phyloP scores from a whole-genome alignment of 345 rosid species.

The Linum tenue region DNA sequence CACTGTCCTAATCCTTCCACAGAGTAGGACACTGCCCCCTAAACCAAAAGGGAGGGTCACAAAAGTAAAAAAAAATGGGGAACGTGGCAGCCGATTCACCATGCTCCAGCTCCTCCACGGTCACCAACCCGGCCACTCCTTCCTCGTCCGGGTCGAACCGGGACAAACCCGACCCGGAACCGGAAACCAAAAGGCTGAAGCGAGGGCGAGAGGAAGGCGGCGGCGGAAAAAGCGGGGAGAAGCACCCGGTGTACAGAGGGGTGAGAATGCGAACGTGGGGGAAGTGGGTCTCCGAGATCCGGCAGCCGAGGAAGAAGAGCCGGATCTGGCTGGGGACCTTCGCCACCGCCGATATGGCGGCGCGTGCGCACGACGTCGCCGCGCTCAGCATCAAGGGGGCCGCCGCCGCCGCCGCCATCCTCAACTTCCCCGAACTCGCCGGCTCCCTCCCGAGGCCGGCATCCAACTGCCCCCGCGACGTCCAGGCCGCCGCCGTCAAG shows the following conservation, averaged over 20 bases:
- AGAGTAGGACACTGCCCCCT: too few species aligned
- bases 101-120: too few species aligned
- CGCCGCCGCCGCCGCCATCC: conserved; percentile 57
- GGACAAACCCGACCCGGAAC: background rate
- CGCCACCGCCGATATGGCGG: conserved; percentile 87
- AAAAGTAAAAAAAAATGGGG: too few species aligned
- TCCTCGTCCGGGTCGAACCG: background rate
- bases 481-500: conserved; percentile 78
- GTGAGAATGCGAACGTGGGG: conserved; percentile 96
- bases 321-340: conserved; percentile 98
- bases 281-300: conserved; percentile 97
- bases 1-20: too few species aligned
- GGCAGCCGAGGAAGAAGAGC: conserved; percentile 86
- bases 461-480: conserved; percentile 68
- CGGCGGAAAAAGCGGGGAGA: conserved; percentile 17
- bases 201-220: background rate
- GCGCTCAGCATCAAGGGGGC: conserved; percentile 72
- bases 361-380: conserved; percentile 98
- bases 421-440: conserved; percentile 80
- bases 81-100: too few species aligned
- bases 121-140: background rate
- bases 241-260: conserved; percentile 63
- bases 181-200: background rate
- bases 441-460: conserved; percentile 65
- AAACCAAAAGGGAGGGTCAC: too few species aligned